phyloP scores from a whole-genome alignment of 371 early-diverging fungal species.

The Apophysomyces ossiformis region DNA sequence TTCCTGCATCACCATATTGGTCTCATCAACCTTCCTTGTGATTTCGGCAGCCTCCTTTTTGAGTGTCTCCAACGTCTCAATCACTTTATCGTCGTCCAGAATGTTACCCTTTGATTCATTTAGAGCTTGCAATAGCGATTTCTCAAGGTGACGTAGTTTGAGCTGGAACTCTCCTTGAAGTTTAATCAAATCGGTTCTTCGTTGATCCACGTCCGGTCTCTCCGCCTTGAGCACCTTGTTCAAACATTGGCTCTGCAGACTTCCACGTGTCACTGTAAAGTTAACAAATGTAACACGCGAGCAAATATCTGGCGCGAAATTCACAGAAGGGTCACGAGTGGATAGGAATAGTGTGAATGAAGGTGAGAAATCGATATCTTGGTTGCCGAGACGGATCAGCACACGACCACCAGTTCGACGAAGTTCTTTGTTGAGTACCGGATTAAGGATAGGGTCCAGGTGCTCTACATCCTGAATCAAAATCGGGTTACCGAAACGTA shows the following conservation, averaged over 20 bases:
- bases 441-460: constrained; percentile 96
- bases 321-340: constrained; percentile 92
- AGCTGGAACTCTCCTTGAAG: constrained; percentile 97
- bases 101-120: constrained; percentile 96
- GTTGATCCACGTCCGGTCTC: constrained; percentile 94
- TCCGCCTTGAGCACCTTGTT: constrained; percentile 94
- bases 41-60: constrained; percentile 97
- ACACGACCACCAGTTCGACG: constrained; percentile 97
- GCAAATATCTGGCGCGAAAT: constrained; percentile 95
- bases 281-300: constrained; percentile 98
- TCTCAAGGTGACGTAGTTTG: constrained; percentile 92
- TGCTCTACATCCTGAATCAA: constrained; percentile 97
- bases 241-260: constrained; percentile 96
- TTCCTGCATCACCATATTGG: constrained; percentile 94
- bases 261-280: constrained; percentile 96
- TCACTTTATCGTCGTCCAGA: constrained; percentile 95
- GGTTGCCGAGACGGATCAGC: constrained; percentile 92
- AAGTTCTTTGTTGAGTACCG: constrained; percentile 96
- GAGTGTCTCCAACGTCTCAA: constrained; percentile 91
- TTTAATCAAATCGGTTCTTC: constrained; percentile 91
- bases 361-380: constrained; percentile 99
- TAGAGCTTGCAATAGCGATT: constrained; percentile 90
- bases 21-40: constrained; percentile 90
- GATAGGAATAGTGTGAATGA: constrained; percentile 93
- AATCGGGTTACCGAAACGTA: constrained; percentile 98